phyloP scores from a whole-genome alignment of 139 green algal species.

The Chara braunii region DNA sequence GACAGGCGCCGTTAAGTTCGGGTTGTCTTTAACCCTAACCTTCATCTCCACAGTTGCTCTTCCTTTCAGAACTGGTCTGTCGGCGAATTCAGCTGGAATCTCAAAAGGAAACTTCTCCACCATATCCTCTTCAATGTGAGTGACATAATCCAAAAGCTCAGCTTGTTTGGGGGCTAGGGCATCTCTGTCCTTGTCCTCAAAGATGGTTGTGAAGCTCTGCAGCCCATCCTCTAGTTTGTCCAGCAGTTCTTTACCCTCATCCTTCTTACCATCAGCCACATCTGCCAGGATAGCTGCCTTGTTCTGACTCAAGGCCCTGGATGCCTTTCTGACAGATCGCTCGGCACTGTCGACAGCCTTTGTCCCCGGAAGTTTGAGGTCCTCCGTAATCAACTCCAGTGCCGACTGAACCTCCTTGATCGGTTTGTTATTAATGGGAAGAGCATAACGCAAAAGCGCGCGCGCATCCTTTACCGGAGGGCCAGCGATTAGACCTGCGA shows the following conservation, averaged over 20 bases:
- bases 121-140: constrained; percentile 77
- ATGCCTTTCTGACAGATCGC: constrained; percentile 49
- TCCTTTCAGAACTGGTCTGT: constrained; percentile 85
- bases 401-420: constrained; percentile 78
- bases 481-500: constrained; percentile 23
- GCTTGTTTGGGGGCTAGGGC: constrained; percentile 58
- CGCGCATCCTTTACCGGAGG: constrained; percentile 71
- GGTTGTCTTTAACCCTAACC: constrained; percentile 55
- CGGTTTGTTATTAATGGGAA: constrained; percentile 88
- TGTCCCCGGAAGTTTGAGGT: constrained; percentile 70
- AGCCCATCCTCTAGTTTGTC: constrained; percentile 49
- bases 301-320: constrained; percentile 50
- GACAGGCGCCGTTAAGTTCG: constrained; percentile 10
- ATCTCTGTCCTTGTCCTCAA: constrained; percentile 80
- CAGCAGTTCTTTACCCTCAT: constrained; percentile 35
- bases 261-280: constrained; percentile 12
- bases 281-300: constrained; percentile 43
- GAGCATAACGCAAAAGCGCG: constrained; percentile 83
- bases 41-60: constrained; percentile 86
- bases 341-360: constrained; percentile 28
- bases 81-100: constrained; percentile 76
- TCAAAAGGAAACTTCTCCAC: constrained; percentile 84
- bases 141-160: constrained; percentile 71
- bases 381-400: constrained; percentile 81
- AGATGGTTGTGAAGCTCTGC: constrained; percentile 57